Conservation (phyloP, 2,329 filamentous ascomycete genomes). For the Trichoderma sp. region DNA sequence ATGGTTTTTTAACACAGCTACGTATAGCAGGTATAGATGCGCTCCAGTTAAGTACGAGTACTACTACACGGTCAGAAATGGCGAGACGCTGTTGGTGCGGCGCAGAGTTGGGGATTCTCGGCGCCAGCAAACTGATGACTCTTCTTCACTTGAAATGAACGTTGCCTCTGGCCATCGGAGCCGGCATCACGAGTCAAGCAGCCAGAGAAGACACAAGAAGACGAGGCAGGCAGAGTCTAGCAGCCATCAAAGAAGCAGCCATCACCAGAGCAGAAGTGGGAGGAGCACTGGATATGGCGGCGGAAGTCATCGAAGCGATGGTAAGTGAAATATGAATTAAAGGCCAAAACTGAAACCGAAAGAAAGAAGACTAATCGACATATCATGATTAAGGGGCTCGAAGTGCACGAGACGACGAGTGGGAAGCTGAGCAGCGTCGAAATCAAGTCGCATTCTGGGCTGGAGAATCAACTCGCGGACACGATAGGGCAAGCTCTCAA, state of each 20-base stretch:
- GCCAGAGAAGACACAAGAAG: neutral
- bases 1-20: neutral
- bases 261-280: neutral
- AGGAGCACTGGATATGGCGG: neutral
- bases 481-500: neutral
- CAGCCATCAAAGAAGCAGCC: neutral
- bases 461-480: neutral
- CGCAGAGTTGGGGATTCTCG: neutral
- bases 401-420: neutral
- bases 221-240: neutral
- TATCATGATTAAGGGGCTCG: neutral
- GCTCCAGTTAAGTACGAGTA: neutral
- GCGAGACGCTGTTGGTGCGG: conserved; percentile 1
- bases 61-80: neutral
- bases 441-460: conserved; percentile 4
- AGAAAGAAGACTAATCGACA: neutral
- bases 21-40: neutral
- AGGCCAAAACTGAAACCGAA: neutral
- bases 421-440: neutral
- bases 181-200: neutral
- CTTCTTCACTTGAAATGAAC: conserved; percentile 2
- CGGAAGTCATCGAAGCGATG: neutral
- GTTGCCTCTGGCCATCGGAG: neutral
- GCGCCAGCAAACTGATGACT: neutral
- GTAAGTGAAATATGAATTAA: neutral